Base-by-base conservation (phyloP, 306 rosid species). In the Alnus glutinosa region DNA sequence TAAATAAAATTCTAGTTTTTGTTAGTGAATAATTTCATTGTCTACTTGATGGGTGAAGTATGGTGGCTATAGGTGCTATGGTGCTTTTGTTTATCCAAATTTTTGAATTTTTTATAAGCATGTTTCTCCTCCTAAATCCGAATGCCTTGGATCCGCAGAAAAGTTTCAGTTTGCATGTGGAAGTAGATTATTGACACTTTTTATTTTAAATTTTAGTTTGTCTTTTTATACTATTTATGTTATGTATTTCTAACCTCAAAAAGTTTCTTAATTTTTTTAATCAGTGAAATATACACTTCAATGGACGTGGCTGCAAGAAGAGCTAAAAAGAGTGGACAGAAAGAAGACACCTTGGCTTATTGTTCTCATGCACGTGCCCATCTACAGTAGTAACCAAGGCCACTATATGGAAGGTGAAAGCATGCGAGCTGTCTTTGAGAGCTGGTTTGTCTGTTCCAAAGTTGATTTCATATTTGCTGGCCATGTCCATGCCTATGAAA, bases 371-470 rank as follows among this genome's bases (percentile, higher is more conserved):
- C 98, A 96, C 19, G 82, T 87, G 71, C 99, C 99, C 0, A 81
- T 91, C 81, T 96, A 96, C 89, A 91, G 84, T 76, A 88, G 97
- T 83, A 93, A 96, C 70, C 85, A 83, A 9, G 96, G 85, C 71
- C 99, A 96, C 85, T 96, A 80, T 71, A 88, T 90, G 97, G 99
- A 95, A 76, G 99, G 99, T 61, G 99, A 95, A 85, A 91, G 99
- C 82, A 96, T 96, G 91, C 87, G 97, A 67, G 80, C 85, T 54
- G 96, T 80, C 51, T 96, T 82, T 62, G 99, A 96, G 89, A 91
- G 94, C 80, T 93, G 93, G 98, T 91, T 93, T 82, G 78, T 90
- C 80, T 34, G 84, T 3, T 84, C 88, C 88, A 96, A 84, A 89
- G 96, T 96, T 52, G 99, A 96, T 12, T 85, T 89, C 48, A 57